Conservation (phyloP, 164 flowering plant species). For the Annona cherimola region DNA sequence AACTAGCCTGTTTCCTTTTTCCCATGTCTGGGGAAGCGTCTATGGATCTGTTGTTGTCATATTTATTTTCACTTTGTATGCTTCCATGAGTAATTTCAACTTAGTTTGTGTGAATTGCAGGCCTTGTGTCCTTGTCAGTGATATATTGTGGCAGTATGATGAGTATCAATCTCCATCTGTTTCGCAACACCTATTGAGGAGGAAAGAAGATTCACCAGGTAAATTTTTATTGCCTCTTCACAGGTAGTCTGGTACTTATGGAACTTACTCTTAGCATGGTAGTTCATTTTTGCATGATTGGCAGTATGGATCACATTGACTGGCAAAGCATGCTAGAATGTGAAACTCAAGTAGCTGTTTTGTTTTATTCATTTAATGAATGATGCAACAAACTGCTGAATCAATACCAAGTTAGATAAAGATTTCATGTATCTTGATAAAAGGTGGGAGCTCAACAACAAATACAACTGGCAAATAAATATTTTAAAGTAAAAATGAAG, state of each 20-base stretch:
- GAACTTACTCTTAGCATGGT: background rate
- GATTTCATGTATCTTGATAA: too few species aligned
- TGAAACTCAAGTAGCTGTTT: background rate
- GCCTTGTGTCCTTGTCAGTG: slow-evolving; percentile 78
- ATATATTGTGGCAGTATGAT: slow-evolving; percentile 64
- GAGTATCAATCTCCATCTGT: slow-evolving; percentile 35
- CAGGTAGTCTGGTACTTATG: background rate
- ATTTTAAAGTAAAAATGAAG: too few species aligned
- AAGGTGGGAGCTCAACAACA: too few species aligned
- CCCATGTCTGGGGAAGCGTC: too few species aligned
- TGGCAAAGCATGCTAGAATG: background rate
- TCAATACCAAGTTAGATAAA: too few species aligned
- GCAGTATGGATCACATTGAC: background rate
- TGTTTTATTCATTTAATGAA: background rate
- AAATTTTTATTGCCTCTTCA: slow-evolving; percentile 1
- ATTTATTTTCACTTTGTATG: too few species aligned
- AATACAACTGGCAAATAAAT: too few species aligned
- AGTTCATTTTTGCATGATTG: background rate
- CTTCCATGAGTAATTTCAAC: slow-evolving; percentile 1
- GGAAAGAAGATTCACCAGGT: slow-evolving; percentile 54
- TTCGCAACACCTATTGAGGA: slow-evolving; percentile 46
- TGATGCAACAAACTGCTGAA: too few species aligned
- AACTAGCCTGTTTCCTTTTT: too few species aligned
- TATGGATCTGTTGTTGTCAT: too few species aligned
- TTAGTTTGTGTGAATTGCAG: slow-evolving; percentile 37